These are phyloP conservation scores for Cucumis hystrix DNA, from an alignment of 306 rosid genomes.

Conservation along the genomic window DNA sequence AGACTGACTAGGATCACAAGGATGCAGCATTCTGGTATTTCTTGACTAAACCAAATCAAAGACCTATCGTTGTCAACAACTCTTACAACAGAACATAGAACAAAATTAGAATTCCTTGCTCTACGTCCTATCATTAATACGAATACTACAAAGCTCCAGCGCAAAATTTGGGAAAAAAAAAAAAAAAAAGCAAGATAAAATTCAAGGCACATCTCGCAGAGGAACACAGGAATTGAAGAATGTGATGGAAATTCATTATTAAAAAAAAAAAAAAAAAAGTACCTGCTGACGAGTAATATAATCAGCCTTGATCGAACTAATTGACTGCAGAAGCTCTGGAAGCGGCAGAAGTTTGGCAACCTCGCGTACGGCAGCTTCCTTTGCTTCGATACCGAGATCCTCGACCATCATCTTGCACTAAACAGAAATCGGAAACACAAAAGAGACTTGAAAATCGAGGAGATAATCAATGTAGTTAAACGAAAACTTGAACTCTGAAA, in stretches of 20 bases:
- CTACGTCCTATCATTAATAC: neutral
- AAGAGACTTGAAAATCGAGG: neutral
- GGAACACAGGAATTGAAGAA: neutral
- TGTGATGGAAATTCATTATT: neutral
- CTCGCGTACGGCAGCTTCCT: slow-evolving; percentile 91
- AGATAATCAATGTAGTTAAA: neutral
- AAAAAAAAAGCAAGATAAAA: neutral
- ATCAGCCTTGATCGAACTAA: slow-evolving; percentile 82
- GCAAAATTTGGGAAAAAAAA: neutral
- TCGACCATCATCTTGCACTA: slow-evolving; percentile 61
- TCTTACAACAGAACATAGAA: neutral
- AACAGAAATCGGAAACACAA: neutral
- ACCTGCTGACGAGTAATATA: slow-evolving; percentile 97
- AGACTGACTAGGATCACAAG: neutral
- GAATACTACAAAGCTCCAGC: neutral
- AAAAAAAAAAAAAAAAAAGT: neutral
- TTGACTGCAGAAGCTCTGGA: slow-evolving; percentile 87
- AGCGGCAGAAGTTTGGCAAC: slow-evolving; percentile 90
- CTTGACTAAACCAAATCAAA: neutral
- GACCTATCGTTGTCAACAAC: neutral
- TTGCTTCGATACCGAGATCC: slow-evolving; percentile 91
- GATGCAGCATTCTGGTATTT: neutral
- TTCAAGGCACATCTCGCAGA: neutral
- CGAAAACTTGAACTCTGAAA: neutral
- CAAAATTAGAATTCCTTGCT: neutral